Evolutionary conservation across 2,329 filamentous ascomycete genomes (phyloP).

Genomic region (Blastomyces gilchristii): DNA sequence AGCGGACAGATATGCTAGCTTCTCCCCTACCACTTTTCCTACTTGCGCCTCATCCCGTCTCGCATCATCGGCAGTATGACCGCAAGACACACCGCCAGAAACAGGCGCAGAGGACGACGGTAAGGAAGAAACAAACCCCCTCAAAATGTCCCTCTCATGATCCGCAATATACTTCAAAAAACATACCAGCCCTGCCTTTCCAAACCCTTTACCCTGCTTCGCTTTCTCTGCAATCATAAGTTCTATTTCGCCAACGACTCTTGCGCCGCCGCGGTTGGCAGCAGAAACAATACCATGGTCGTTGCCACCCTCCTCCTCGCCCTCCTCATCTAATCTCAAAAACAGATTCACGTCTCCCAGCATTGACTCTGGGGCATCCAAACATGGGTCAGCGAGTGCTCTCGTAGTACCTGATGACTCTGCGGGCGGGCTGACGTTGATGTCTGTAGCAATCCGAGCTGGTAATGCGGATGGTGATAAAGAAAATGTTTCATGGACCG

Average conservation of each 20-base stretch:
- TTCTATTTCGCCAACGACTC: slow-evolving; percentile 62
- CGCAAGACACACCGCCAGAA: neutral
- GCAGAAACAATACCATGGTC: slow-evolving; percentile 18
- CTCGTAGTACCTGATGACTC: neutral
- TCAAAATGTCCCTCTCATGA: slow-evolving; percentile 46
- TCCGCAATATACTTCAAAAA: slow-evolving; percentile 59
- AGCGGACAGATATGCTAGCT: slow-evolving; percentile 43
- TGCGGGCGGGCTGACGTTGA: neutral
- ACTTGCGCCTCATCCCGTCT: slow-evolving; percentile 7
- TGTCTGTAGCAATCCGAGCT: no score
- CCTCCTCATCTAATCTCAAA: slow-evolving; percentile 49
- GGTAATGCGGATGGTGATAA: neutral
- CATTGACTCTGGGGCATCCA: slow-evolving; percentile 51
- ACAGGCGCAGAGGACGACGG: neutral
- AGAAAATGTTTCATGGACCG: slow-evolving; percentile 19
- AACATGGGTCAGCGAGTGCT: slow-evolving; percentile 30
- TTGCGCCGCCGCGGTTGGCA: slow-evolving; percentile 7
- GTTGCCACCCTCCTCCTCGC: slow-evolving; percentile 28
- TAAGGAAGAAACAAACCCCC: slow-evolving; percentile 39
- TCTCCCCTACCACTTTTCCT: slow-evolving; percentile 10
- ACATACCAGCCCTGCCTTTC: slow-evolving; percentile 52
- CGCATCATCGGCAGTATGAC: neutral
- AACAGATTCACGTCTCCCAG: slow-evolving; percentile 76
- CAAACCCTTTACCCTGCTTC: slow-evolving; percentile 54
- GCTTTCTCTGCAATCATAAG: slow-evolving; percentile 65